Base-by-base conservation (phyloP, 2,329 filamentous ascomycete genomes). In the Herpotrichia juniperi region DNA sequence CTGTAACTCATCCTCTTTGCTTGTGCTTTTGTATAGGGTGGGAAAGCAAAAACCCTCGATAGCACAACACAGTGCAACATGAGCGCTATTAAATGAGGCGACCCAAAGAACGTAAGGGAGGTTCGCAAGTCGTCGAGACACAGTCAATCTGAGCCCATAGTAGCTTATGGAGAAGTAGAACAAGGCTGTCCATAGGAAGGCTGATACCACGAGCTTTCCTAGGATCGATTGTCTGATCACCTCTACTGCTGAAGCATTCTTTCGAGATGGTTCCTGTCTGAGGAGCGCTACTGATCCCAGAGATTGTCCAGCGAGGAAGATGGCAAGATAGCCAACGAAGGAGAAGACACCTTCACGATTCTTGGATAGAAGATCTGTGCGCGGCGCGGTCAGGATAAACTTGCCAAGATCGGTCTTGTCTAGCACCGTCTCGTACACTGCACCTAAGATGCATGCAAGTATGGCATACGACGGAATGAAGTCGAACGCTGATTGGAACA, bases 281-380 rank as follows among this genome's bases (percentile, higher is more conserved):
- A 91, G 90, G 31, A 97, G 83, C 52, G 94, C 83, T 55, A 87
- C 84, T 74, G 93, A 87, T 44, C 94, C 94, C 16, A 88, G 84
- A 34, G 90, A 89, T 69, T 96, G 91, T 3, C 94, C 94, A 0
- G 90, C 87, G 32, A 99, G 84, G 74, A 97, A 99, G 53, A 99
- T 97, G 42, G 93, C 89, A 40, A 99, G 83, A 69, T 99, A 99
- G 4, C 94, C 94, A 44, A 90, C 76, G 73, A 97, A 96, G 48
- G 92, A 96, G 73, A 93, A 96, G n/a, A 99, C 82, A 0, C 94
- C 94, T 73, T 99, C 94, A 22, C 93, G 84, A 69, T 99, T 99
- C 80, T 92, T 90, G 1, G 91, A 93, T 5, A 99, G 73, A 12
- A 96, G 78, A 64, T 92, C 85, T 0, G 82, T 86, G 4, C 94